Conservation (phyloP, 2,329 filamentous ascomycete species). For the Lachnellula cervina region DNA sequence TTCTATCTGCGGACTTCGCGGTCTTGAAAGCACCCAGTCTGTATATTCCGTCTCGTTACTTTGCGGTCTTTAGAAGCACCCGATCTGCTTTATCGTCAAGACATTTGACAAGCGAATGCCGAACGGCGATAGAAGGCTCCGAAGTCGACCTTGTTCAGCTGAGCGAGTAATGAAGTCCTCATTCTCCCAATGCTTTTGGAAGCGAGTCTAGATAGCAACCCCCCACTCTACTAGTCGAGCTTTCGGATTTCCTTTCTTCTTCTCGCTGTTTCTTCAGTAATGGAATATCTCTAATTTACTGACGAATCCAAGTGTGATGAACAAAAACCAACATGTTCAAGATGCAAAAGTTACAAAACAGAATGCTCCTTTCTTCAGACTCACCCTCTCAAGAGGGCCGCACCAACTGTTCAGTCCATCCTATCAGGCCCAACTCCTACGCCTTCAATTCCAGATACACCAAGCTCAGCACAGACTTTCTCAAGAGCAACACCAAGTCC, state of each 20-base stretch:
- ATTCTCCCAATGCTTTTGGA: too few species aligned
- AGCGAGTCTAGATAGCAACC: too few species aligned
- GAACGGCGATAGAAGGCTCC: too few species aligned
- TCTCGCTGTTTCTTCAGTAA: background rate
- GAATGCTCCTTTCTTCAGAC: conserved; percentile 28
- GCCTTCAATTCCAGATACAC: conserved; percentile 2
- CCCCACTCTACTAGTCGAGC: background rate
- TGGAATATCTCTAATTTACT: background rate
- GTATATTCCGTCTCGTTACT: too few species aligned
- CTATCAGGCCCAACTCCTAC: conserved; percentile 2
- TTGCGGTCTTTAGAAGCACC: too few species aligned
- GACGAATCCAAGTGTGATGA: conserved; percentile 25
- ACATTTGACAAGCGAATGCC: too few species aligned
- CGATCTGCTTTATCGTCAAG: too few species aligned
- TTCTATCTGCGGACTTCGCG: too few species aligned
- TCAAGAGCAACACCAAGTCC: background rate
- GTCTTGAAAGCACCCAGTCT: too few species aligned
- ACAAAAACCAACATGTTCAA: conserved; percentile 25
- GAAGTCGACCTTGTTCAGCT: too few species aligned
- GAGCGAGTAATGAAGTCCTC: too few species aligned
- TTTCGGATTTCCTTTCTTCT: background rate
- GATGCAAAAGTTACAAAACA: conserved; percentile 23
- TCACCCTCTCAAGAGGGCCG: conserved; percentile 17
- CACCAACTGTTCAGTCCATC: background rate
- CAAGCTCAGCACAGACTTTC: background rate